Conservation (phyloP, 2,329 filamentous ascomycete species). For the Aspergillus ruber region DNA sequence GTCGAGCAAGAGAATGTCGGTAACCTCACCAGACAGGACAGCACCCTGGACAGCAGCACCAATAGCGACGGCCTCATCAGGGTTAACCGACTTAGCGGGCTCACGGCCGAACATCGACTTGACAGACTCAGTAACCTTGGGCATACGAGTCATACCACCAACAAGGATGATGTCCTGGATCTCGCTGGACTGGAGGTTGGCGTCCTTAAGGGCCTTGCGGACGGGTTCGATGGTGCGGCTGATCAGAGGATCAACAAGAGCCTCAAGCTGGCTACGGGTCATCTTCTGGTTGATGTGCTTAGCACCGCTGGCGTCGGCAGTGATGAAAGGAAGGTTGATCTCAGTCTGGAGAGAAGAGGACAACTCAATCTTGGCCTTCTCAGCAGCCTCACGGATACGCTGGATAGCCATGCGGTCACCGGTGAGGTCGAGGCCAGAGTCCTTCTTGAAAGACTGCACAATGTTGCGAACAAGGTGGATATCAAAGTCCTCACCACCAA, state of each 20-base stretch:
- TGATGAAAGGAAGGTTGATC: constrained; percentile 98
- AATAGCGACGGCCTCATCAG: constrained; percentile 95
- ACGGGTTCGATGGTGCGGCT: constrained; percentile 81
- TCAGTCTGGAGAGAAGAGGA: constrained; percentile 93
- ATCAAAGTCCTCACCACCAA: constrained; percentile 97
- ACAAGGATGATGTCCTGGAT: constrained; percentile 98
- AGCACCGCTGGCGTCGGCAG: constrained; percentile 86
- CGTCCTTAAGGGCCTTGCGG: constrained; percentile 95
- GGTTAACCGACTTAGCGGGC: constrained; percentile 96
- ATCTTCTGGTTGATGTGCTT: constrained; percentile 99
- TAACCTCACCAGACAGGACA: constrained; percentile 92
- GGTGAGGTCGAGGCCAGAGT: constrained; percentile 83
- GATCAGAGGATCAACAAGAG: constrained; percentile 85
- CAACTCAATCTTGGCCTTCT: constrained; percentile 99
- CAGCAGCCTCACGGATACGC: constrained; percentile 95
- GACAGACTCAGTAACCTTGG: constrained; percentile 92
- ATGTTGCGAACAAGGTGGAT: constrained; percentile 90
- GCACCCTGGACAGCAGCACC: constrained; percentile 96
- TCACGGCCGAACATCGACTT: constrained; percentile 96
- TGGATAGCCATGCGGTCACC: constrained; percentile 96
- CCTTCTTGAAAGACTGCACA: constrained; percentile 93
- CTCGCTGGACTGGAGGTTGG: constrained; percentile 81
- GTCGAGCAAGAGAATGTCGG: constrained; percentile 89
- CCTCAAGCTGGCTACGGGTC: constrained; percentile 85
- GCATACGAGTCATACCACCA: constrained; percentile 99